A percentile compares a stretch with the other conserved stretches of the same genome.
Evolutionary conservation across 179 eudicot genomes (phyloP).

Genomic region (Amaranthus tricolor): DNA sequence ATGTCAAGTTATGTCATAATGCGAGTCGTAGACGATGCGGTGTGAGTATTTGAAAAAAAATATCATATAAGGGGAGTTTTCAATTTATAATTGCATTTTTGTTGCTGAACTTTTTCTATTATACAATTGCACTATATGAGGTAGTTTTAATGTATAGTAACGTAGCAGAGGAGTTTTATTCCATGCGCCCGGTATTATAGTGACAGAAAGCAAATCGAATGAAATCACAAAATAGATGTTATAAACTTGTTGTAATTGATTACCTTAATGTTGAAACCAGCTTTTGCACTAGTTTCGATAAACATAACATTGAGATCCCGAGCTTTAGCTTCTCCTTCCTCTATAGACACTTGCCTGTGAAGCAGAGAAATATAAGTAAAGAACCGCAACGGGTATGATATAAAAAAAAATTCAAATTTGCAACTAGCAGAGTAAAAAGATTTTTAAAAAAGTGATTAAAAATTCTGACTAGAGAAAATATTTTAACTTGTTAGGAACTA

Average conservation of each 20-base stretch:
- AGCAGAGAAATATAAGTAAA: slow-evolving; percentile 6
- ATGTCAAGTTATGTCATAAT: not conserved
- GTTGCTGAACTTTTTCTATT: too few relatives aligned
- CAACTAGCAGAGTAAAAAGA: too few relatives aligned
- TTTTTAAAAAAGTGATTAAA: too few relatives aligned
- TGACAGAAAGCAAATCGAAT: not conserved
- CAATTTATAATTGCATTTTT: too few relatives aligned
- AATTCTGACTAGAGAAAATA: not conserved
- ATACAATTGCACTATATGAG: too few relatives aligned
- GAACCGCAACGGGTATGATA: slow-evolving; percentile 1
- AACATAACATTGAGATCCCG: slow-evolving; percentile 74
- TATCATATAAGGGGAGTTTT: too few relatives aligned
- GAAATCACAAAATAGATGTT: not conserved
- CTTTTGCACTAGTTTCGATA: slow-evolving; percentile 77
- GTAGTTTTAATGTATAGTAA: too few relatives aligned
- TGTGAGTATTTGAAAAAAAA: too few relatives aligned
- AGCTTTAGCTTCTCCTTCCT: slow-evolving; percentile 82
- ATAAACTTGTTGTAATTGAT: not conserved
- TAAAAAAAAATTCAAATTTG: not conserved
- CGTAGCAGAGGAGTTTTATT: too few relatives aligned
- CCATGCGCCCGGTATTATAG: not conserved
- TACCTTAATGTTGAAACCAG: slow-evolving; percentile 76
- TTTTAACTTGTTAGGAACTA: not conserved
- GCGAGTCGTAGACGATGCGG: too few relatives aligned
- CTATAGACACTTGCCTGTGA: slow-evolving; percentile 73